Evolutionary conservation across 2,329 filamentous ascomycete species (phyloP).

Genomic region (Neopestalotiopsis sp.): DNA sequence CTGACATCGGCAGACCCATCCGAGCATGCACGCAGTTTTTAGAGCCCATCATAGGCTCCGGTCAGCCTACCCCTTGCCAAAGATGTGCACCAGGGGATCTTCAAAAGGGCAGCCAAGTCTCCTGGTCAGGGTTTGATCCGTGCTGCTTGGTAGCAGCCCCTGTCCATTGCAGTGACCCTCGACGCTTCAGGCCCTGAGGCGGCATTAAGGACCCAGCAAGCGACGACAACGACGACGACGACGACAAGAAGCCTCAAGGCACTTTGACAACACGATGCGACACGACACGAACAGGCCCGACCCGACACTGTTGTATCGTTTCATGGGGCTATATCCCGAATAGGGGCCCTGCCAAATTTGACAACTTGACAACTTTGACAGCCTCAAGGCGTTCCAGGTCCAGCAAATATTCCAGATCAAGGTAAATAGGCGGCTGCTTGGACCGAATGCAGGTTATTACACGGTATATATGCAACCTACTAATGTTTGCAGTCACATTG

Average conservation of each 20-base stretch:
- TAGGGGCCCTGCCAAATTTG: background rate
- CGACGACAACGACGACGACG: background rate
- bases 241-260: background rate
- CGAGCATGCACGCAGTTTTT: background rate
- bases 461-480: too few species aligned
- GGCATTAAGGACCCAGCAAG: constrained; percentile 3
- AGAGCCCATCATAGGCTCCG: background rate
- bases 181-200: background rate
- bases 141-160: background rate
- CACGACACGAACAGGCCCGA: background rate
- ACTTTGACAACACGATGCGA: background rate
- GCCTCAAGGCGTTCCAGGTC: background rate
- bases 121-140: background rate
- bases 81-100: background rate
- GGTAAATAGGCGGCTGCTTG: too few species aligned
- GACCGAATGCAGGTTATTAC: too few species aligned
- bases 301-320: constrained; percentile 1
- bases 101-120: background rate
- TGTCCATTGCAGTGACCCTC: background rate
- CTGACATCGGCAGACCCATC: background rate
- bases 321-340: background rate
- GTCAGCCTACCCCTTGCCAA: background rate
- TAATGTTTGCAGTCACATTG: too few species aligned
- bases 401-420: background rate
- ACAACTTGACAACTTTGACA: constrained; percentile 5